Conservation (phyloP, 2,329 filamentous ascomycete species). For the Thielaviopsis ethacetica region DNA sequence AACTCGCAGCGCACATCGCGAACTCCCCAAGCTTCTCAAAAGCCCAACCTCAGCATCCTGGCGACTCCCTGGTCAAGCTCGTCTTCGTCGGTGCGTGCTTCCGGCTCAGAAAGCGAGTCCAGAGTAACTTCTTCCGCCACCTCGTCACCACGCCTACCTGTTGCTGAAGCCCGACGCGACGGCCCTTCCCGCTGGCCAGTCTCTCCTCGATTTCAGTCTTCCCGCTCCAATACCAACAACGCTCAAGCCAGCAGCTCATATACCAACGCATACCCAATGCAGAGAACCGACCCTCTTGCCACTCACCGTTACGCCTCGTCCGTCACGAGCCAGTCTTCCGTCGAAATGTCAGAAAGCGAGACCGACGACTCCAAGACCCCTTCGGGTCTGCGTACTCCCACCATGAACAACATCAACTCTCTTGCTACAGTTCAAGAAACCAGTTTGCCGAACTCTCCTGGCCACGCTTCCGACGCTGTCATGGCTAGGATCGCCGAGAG, state of each 20-base stretch:
- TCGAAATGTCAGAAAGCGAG: slow-evolving; percentile 31
- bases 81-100: slow-evolving; percentile 49
- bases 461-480: slow-evolving; percentile 25
- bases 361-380: slow-evolving; percentile 30
- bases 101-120: slow-evolving; percentile 27
- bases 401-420: slow-evolving; percentile 39
- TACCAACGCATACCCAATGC: slow-evolving; percentile 1
- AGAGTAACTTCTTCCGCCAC: slow-evolving; percentile 24
- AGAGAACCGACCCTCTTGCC: neutral
- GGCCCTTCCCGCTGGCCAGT: slow-evolving; percentile 50
- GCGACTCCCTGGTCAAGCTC: slow-evolving; percentile 18
- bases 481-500: slow-evolving; percentile 37
- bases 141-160: neutral
- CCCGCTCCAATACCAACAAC: neutral
- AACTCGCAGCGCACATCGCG: slow-evolving; percentile 32
- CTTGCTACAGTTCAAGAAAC: slow-evolving; percentile 88
- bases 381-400: slow-evolving; percentile 42
- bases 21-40: slow-evolving; percentile 41
- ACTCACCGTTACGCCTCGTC: slow-evolving; percentile 4
- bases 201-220: slow-evolving; percentile 62
- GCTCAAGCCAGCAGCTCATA: neutral
- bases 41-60: slow-evolving; percentile 24
- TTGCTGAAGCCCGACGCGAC: slow-evolving; percentile 9
- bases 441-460: slow-evolving; percentile 59
- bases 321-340: slow-evolving; percentile 7